Conservation (phyloP, 805 yeast genomes). For the Lachancea kluyveri region DNA sequence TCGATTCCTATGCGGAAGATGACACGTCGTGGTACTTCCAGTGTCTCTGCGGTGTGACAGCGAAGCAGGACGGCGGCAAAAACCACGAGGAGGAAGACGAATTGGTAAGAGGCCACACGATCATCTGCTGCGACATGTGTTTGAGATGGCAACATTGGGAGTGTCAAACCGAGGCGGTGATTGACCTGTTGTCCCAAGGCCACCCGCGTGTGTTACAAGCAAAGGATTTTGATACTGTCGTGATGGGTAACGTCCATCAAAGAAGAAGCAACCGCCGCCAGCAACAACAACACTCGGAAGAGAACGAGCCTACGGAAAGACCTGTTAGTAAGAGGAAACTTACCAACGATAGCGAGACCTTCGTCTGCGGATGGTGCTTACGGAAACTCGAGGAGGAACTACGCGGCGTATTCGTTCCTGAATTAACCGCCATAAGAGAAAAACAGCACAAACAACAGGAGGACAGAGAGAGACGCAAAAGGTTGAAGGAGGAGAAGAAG, state of each 20-base stretch:
- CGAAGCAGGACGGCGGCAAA: too few relatives aligned
- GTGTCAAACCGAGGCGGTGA: slow-evolving; percentile 16
- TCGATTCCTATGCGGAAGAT: slow-evolving; percentile 18
- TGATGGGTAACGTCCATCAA: slow-evolving; percentile 13
- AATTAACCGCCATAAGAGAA: slow-evolving; percentile 17
- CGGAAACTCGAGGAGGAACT: slow-evolving; percentile 18
- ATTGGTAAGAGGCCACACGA: slow-evolving; percentile 14
- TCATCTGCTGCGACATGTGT: slow-evolving; percentile 30
- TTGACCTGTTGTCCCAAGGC: slow-evolving; percentile 13
- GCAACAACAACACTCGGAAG: slow-evolving; percentile 3
- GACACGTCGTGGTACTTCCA: slow-evolving; percentile 27
- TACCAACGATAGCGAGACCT: slow-evolving; percentile 17
- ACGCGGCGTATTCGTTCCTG: slow-evolving; percentile 20
- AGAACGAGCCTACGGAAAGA: slow-evolving; percentile 10
- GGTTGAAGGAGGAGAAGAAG: slow-evolving; percentile 18
- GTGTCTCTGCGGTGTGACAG: slow-evolving; percentile 17
- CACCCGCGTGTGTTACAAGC: slow-evolving; percentile 8
- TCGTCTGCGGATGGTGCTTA: slow-evolving; percentile 24
- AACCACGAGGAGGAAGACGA: slow-evolving; percentile 6
- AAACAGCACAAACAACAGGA: slow-evolving; percentile 22
- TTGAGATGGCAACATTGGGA: slow-evolving; percentile 32
- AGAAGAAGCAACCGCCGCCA: slow-evolving; percentile 20
- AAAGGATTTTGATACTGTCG: slow-evolving; percentile 20
- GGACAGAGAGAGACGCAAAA: slow-evolving; percentile 26
- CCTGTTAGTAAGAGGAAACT: slow-evolving; percentile 23